phyloP scores from a whole-genome alignment of 2,329 filamentous ascomycete species.

The Cercospora janseana region DNA sequence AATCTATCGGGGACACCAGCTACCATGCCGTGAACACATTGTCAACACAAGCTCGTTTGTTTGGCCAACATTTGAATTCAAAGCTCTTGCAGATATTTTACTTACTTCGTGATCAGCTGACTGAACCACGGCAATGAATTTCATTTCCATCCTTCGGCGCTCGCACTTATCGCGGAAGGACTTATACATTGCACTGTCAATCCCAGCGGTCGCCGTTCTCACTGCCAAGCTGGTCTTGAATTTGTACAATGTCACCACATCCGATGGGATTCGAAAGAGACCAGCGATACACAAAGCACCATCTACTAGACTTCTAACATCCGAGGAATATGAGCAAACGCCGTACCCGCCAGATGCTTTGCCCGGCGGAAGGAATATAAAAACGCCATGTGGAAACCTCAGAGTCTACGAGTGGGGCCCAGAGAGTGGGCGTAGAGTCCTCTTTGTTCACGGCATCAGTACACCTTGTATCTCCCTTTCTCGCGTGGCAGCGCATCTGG shows the following conservation, averaged over 20 bases:
- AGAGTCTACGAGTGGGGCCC: constrained; percentile 81
- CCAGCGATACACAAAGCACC: constrained; percentile 21
- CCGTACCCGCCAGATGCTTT: constrained; percentile 68
- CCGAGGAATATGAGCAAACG: constrained; percentile 30
- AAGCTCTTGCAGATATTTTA: neutral
- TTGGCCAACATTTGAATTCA: too few species aligned
- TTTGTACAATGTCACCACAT: constrained; percentile 12
- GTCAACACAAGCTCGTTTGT: neutral
- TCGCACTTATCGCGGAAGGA: constrained; percentile 17
- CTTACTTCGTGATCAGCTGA: neutral
- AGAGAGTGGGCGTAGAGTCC: constrained; percentile 65
- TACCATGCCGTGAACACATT: constrained; percentile 9
- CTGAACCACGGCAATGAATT: constrained; percentile 14
- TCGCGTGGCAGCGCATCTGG: constrained; percentile 64
- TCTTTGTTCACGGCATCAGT: constrained; percentile 78
- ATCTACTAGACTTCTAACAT: constrained; percentile 15
- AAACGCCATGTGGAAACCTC: constrained; percentile 67
- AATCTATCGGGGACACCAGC: constrained; percentile 7
- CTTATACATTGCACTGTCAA: constrained; percentile 28
- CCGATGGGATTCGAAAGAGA: constrained; percentile 10
- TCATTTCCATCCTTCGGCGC: constrained; percentile 6
- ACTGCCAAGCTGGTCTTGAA: constrained; percentile 20
- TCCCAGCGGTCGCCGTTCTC: constrained; percentile 23
- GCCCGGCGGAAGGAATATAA: constrained; percentile 67
- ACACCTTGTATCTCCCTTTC: constrained; percentile 72